Evolutionary conservation across 129 eudicot species (phyloP), one percentile per base, ranked within the genome.

Genomic region (Chrysanthemum seticuspe): DNA sequence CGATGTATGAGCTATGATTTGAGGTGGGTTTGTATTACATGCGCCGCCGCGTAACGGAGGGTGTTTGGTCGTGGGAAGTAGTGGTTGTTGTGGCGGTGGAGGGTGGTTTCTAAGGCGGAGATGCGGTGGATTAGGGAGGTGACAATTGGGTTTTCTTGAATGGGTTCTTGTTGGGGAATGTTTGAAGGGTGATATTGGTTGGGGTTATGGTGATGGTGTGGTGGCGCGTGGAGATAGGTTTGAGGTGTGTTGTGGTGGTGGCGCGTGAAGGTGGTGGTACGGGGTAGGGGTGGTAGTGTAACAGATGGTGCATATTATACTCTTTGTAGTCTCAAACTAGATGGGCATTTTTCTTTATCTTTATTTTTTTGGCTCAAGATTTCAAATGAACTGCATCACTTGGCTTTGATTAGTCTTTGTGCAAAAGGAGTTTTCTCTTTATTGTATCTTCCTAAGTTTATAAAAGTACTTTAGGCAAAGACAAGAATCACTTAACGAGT

Each of bases 121-220:
- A 93, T 89, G 80, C 96, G 95, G 65, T 75, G 88, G 83, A 89
- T 83, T 49, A 93, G 97, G 64, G 98, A 87, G 49, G 95, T 83
- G 27, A 87, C 59, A 12, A 58, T 44, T 29, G 86, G 81, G 23
- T 69, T 56, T 62, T 70, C 71, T 57, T 76, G 76, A 48, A 13
- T 67, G 1, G 72, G 15, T 8, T 69, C 53, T 15, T 72, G 72
- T 14, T 57, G 21, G 21, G 21, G 21, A 21, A 21, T 0, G 1
- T 21, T 21, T 21, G 1, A 1, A 21, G 21, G 8, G 25, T 48
- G 21, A 58, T 60, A 8, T 45, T 56, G 69, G 13, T 74, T 78
- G 55, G 64, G 73, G 74, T 67, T 36, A 25, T 58, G 66, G 81
- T 74, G 82, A 74, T 25, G 62, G 68, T 68, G 79, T 10, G 68